These are phyloP conservation scores for Warburgia ugandensis DNA, from an alignment of 164 flowering plant species.

Conservation along the genomic window DNA sequence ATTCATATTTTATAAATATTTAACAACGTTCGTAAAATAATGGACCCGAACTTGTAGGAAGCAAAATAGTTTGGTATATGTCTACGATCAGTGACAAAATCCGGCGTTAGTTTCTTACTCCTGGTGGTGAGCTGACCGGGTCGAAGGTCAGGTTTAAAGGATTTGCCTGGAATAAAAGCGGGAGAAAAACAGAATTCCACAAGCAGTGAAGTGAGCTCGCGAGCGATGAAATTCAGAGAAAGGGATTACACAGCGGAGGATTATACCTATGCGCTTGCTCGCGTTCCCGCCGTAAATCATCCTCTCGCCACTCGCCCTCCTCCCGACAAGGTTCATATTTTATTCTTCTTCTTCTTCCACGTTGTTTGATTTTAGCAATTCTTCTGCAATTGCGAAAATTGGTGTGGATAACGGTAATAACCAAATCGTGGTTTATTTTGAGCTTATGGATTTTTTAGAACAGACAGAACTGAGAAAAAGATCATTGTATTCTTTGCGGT, in stretches of 20 bases:
- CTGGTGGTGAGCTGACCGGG: too few relatives aligned
- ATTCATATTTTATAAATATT: too few relatives aligned
- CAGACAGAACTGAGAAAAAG: too few relatives aligned
- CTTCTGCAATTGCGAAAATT: neutral
- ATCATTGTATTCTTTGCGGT: too few relatives aligned
- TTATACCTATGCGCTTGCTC: slow-evolving; percentile 41
- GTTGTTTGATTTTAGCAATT: neutral
- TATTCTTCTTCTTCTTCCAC: neutral
- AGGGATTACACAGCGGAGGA: slow-evolving; percentile 57
- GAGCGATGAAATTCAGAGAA: slow-evolving; percentile 50
- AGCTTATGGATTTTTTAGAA: too few relatives aligned
- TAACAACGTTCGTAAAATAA: too few relatives aligned
- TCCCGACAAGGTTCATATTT: slow-evolving; percentile 20
- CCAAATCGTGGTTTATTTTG: too few relatives aligned
- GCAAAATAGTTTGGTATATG: too few relatives aligned
- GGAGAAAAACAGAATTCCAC: slow-evolving; percentile 3
- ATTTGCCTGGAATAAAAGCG: neutral
- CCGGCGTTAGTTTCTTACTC: too few relatives aligned
- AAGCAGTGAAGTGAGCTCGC: neutral
- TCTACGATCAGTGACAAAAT: too few relatives aligned
- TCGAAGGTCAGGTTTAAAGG: neutral
- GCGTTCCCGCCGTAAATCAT: slow-evolving; percentile 35
- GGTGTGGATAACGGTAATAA: too few relatives aligned
- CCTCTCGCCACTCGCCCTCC: slow-evolving; percentile 41
- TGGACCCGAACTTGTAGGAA: too few relatives aligned